These are phyloP conservation scores for Fusarium sp. DNA, from an alignment of 2,329 filamentous ascomycete genomes.

Conservation along the genomic window DNA sequence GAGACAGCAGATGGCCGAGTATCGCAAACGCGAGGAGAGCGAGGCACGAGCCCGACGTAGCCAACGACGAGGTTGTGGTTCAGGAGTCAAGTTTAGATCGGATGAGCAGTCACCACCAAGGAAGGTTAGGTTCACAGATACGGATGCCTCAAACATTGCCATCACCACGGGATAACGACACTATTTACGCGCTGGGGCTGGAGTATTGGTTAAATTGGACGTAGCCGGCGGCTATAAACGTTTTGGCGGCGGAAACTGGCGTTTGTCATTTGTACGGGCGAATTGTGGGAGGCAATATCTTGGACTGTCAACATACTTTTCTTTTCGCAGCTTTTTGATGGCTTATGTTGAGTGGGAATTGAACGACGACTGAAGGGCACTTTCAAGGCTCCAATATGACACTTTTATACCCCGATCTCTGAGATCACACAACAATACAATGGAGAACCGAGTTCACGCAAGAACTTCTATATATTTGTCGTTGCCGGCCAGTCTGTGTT, in stretches of 20 bases:
- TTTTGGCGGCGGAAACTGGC: slow-evolving; percentile 27
- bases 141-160: slow-evolving; percentile 52
- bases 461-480: slow-evolving; percentile 8
- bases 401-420: slow-evolving; percentile 39
- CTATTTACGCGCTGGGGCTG: neutral
- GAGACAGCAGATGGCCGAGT: slow-evolving; percentile 72
- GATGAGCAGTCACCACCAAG: slow-evolving; percentile 43
- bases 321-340: slow-evolving; percentile 13
- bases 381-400: slow-evolving; percentile 23
- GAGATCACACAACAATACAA: slow-evolving; percentile 18
- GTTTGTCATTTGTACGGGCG: slow-evolving; percentile 27
- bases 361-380: slow-evolving; percentile 24
- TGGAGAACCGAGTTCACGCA: slow-evolving; percentile 11
- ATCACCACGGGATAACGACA: slow-evolving; percentile 51
- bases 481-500: slow-evolving; percentile 5
- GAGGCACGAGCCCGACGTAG: slow-evolving; percentile 70
- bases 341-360: slow-evolving; percentile 7
- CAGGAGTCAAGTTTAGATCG: slow-evolving; percentile 44
- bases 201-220: neutral
- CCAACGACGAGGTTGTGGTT: slow-evolving; percentile 61
- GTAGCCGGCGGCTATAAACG: slow-evolving; percentile 4
- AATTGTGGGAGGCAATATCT: slow-evolving; percentile 8
- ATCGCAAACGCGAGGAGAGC: slow-evolving; percentile 70
- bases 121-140: slow-evolving; percentile 59
- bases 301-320: neutral